Percentiles rank a stretch among this genome's conserved stretches.
These are phyloP conservation scores for Candida sanyiensis DNA, from an alignment of 805 yeast species.

Conservation along the genomic window DNA sequence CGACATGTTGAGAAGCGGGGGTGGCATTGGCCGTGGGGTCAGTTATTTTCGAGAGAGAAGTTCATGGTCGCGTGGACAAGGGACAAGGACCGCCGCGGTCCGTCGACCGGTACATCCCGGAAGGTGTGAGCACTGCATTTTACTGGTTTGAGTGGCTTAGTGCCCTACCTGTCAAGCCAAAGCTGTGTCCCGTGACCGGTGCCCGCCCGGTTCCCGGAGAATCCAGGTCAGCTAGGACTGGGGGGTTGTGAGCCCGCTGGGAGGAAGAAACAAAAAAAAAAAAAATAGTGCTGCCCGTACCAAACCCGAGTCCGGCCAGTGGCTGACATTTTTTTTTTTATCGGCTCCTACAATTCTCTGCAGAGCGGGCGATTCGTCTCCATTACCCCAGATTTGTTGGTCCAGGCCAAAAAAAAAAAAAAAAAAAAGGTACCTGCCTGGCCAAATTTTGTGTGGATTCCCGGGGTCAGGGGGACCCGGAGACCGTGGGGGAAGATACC, in stretches of 20 bases:
- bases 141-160: no score
- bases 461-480: neutral
- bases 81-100: no score
- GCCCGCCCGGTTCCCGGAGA: slow-evolving; percentile 1
- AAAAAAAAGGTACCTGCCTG: neutral
- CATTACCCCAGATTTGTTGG: slow-evolving; percentile 14
- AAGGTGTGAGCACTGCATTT: no score
- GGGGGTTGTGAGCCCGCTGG: neutral
- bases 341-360: slow-evolving; percentile 3
- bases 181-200: no score
- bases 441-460: neutral
- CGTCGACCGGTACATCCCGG: no score
- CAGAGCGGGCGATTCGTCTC: slow-evolving; percentile 1
- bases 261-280: no score
- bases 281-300: neutral
- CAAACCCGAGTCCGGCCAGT: slow-evolving; percentile 1
- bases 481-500: neutral
- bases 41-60: no score
- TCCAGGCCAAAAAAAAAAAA: neutral
- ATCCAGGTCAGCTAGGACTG: neutral
- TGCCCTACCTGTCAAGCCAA: no score
- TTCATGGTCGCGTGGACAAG: no score
- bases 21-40: no score
- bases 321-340: neutral
- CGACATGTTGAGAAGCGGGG: no score